Conservation (phyloP, 2,329 filamentous ascomycete species). For the Pseudogymnoascus sp. region DNA sequence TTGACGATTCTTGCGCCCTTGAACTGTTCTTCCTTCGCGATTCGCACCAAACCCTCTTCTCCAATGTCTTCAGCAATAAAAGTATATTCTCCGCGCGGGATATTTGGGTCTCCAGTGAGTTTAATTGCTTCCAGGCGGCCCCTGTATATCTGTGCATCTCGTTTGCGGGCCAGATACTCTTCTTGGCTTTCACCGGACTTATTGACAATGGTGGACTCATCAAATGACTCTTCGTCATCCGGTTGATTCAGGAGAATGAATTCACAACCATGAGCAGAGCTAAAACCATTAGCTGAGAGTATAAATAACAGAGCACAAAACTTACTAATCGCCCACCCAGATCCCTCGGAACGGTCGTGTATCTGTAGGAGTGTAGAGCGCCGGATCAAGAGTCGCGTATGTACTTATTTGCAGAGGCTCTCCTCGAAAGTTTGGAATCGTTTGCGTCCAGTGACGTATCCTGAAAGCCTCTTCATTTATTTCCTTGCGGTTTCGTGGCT, state of each 20-base stretch:
- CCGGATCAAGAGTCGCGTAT: constrained; percentile 63
- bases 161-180: constrained; percentile 39
- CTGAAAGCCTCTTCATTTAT: constrained; percentile 66
- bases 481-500: constrained; percentile 47
- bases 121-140: constrained; percentile 79
- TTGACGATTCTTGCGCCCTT: constrained; percentile 65
- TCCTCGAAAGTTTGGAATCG: constrained; percentile 37
- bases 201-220: constrained; percentile 36
- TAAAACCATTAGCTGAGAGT: constrained; percentile 49
- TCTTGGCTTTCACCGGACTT: constrained; percentile 37
- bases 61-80: constrained; percentile 77
- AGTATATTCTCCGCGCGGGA: constrained; percentile 77
- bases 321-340: constrained; percentile 54
- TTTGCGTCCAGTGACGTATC: constrained; percentile 69
- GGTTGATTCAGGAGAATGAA: constrained; percentile 78
- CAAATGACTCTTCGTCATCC: constrained; percentile 39
- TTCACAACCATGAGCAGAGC: constrained; percentile 80
- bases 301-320: neutral
- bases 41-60: constrained; percentile 53
- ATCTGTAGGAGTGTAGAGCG: constrained; percentile 70
- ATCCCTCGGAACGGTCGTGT: constrained; percentile 83
- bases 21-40: constrained; percentile 62
- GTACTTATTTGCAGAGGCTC: constrained; percentile 53
- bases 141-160: constrained; percentile 45
- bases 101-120: constrained; percentile 82